Evolutionary conservation across 1,139 yeast genomes (phyloP), one percentile per base, ranked within the genome.

Genomic region (Hansenula sp.): DNA sequence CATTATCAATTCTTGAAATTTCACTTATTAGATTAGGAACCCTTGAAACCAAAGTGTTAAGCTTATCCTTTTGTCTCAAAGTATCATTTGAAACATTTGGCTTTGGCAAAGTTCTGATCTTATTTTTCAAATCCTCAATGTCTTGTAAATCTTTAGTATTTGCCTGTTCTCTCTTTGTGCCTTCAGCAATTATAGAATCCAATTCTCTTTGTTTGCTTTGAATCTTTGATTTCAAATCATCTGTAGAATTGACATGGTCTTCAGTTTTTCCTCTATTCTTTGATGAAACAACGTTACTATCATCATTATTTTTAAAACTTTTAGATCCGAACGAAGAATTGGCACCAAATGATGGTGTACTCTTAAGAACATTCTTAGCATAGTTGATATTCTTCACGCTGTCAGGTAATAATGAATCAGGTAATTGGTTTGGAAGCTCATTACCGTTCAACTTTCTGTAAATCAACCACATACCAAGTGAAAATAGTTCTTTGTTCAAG

Each of bases 391-490:
- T 76, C 57, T 81, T 81, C 29, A 87, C 79, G 8, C 96, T 86
- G 3, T 95, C 85, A 11, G 93, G 93, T 29, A 84, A 68, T 53
- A 85, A 71, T 51, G 84, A 86, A 5, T 87, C 83, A 8, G 93
- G 93, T 46, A 85, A 68, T 48, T 78, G 69, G 44, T 71, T 71
- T 17, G 97, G 97, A 45, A 89, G 67, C 33, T 86, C 85, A 54
- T 77, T 75, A 0, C 91, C 91, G 58, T 84, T 84, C 59, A 85
- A 67, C 52, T 87, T 72, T 62, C 90, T 75, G 63, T 85, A 85
- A 33, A 85, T 87, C 52, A 85, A 70, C 67, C 86, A 91, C 94
- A 85, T 85, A 29, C 93, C 93, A 30, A 85, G 82, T 0, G 91
- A 81, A 65, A 85, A 85, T 54, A 83, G 88, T 60, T 85, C 91